phyloP scores from a whole-genome alignment of 163 green algal species.

The Chlorella variabilis region DNA sequence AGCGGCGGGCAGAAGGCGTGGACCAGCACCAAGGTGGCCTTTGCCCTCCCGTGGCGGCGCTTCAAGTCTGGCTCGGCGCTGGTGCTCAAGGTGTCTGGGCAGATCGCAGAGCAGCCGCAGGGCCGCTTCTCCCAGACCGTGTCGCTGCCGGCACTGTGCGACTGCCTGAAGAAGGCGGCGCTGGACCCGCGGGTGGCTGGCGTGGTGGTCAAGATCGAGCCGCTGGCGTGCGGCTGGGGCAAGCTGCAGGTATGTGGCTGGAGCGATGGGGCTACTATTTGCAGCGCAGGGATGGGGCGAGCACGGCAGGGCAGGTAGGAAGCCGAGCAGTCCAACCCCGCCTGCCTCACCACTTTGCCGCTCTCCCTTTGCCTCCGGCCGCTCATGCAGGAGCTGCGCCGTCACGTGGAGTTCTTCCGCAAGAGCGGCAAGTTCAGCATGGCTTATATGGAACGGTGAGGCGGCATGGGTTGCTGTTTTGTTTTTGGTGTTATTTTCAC shows the following conservation, averaged over 20 bases:
- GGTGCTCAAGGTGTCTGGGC: slow-evolving; percentile 67
- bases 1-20: slow-evolving; percentile 46
- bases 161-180: slow-evolving; percentile 88
- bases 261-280: no score
- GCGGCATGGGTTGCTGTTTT: no score
- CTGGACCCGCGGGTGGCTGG: slow-evolving; percentile 78
- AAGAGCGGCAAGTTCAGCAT: slow-evolving; percentile 88
- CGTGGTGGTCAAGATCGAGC: slow-evolving; percentile 72
- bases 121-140: slow-evolving; percentile 61
- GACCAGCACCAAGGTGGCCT: slow-evolving; percentile 73
- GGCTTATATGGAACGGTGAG: slow-evolving; percentile 79
- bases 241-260: slow-evolving; percentile 66
- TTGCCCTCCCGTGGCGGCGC: slow-evolving; percentile 86
- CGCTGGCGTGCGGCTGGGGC: slow-evolving; percentile 82
- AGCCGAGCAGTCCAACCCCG: neutral
- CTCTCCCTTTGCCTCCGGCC: neutral
- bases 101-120: slow-evolving; percentile 39
- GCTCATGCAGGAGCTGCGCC: slow-evolving; percentile 71
- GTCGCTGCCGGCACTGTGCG: slow-evolving; percentile 70
- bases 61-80: slow-evolving; percentile 88
- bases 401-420: slow-evolving; percentile 82
- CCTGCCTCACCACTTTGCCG: neutral
- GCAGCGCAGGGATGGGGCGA: no score
- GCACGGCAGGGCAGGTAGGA: no score
- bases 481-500: no score